Conservation (phyloP, 1,284 basidiomycete genomes). For the Taiwanofungus camphoratus region DNA sequence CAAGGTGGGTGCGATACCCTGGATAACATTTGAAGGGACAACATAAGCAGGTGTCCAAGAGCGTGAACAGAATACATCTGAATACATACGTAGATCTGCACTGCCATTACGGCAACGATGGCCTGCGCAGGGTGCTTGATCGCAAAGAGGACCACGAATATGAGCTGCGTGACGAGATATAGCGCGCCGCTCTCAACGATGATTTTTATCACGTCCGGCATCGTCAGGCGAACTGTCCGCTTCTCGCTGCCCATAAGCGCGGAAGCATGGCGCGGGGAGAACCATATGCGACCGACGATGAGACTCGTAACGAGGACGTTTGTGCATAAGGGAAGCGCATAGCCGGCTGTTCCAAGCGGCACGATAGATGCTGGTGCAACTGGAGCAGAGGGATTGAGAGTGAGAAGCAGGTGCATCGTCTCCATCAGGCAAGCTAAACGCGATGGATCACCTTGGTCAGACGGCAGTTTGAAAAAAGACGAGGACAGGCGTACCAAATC, state of each 20-base stretch:
- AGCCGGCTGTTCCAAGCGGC: constrained; percentile 25
- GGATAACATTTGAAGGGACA: background rate
- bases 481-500: constrained; percentile 25
- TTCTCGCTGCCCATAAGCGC: background rate
- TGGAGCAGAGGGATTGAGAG: constrained; percentile 11
- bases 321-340: constrained; percentile 32
- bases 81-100: constrained; percentile 30
- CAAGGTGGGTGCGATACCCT: background rate
- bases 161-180: constrained; percentile 35
- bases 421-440: constrained; percentile 6
- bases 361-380: constrained; percentile 10
- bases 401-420: constrained; percentile 6
- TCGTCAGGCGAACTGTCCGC: constrained; percentile 5
- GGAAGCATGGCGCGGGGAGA: constrained; percentile 10
- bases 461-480: background rate
- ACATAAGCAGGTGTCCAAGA: background rate
- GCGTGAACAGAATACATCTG: background rate
- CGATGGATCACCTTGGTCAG: background rate
- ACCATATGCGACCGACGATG: constrained; percentile 34
- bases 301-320: constrained; percentile 35
- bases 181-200: constrained; percentile 37
- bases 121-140: constrained; percentile 29
- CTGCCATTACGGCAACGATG: constrained; percentile 31
- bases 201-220: constrained; percentile 24
- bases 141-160: constrained; percentile 35